Percentiles rank a stretch among this genome's conserved stretches.
These are phyloP conservation scores for Lyophyllum decastes DNA, from an alignment of 768 basidiomycete genomes.

Conservation along the genomic window DNA sequence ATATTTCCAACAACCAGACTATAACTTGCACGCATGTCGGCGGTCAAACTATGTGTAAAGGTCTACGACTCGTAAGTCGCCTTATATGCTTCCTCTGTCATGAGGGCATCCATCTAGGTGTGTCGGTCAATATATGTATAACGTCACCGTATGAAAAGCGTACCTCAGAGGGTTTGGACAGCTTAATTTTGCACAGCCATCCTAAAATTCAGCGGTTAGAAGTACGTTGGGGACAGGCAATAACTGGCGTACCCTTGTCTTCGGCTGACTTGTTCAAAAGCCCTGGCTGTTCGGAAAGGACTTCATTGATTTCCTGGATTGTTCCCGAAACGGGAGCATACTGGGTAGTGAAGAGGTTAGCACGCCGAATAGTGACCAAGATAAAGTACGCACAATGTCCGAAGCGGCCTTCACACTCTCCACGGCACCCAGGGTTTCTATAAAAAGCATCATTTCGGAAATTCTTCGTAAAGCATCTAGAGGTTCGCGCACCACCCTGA, in stretches of 20 bases:
- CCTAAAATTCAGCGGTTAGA: constrained; percentile 46
- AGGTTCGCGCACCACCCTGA: constrained; percentile 67
- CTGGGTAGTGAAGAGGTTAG: constrained; percentile 35
- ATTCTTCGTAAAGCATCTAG: background rate
- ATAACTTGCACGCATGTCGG: background rate
- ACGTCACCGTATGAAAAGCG: constrained; percentile 12
- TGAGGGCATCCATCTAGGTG: constrained; percentile 63
- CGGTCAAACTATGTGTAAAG: background rate
- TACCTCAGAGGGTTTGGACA: constrained; percentile 80
- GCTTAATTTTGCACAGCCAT: constrained; percentile 94
- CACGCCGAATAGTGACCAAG: constrained; percentile 2
- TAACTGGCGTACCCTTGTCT: constrained; percentile 57
- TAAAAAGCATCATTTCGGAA: background rate
- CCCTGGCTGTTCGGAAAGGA: constrained; percentile 65
- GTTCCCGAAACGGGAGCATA: constrained; percentile 92
- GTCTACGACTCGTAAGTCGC: constrained; percentile 34
- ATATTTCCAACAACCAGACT: background rate
- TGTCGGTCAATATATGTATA: background rate
- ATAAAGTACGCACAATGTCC: constrained; percentile 64
- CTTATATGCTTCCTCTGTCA: constrained; percentile 78
- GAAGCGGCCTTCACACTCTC: constrained; percentile 97
- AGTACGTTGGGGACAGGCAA: background rate
- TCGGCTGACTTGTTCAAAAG: constrained; percentile 90
- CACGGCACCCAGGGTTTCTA: constrained; percentile 87
- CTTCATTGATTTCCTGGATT: constrained; percentile 77